Percentiles rank a stretch among this genome's conserved stretches.
phyloP scores from a whole-genome alignment of 768 basidiomycete genomes.

The Leccinum subgranulosum region DNA sequence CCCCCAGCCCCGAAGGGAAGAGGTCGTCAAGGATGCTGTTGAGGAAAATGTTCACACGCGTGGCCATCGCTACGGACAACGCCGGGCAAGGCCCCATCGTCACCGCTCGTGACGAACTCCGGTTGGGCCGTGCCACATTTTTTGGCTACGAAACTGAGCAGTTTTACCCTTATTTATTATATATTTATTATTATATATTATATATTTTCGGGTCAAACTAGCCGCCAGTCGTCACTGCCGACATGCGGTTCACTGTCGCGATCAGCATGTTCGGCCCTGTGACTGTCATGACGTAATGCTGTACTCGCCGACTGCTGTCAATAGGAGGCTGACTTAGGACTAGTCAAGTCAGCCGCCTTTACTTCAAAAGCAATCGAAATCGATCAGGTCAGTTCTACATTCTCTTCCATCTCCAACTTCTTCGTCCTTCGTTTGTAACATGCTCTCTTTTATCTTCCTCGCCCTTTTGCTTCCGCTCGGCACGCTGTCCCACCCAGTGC shows the following conservation, averaged over 20 bases:
- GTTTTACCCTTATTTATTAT: conserved; percentile 10
- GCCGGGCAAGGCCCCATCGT: conserved; percentile 42
- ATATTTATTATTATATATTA: neutral
- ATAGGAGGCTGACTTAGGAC: too few relatives aligned
- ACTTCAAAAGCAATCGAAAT: neutral
- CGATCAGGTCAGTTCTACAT: neutral
- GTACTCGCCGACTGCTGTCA: conserved; percentile 15
- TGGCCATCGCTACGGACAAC: conserved; percentile 42
- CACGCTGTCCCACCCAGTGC: conserved; percentile 20
- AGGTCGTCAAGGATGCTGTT: conserved; percentile 41
- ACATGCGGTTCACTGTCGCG: conserved; percentile 6
- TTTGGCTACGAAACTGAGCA: conserved; percentile 28
- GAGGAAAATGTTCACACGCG: conserved; percentile 41
- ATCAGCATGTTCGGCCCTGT: conserved; percentile 8
- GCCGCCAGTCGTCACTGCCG: neutral
- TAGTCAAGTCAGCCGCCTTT: conserved; percentile 5
- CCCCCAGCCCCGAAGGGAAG: conserved; percentile 35
- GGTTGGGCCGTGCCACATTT: conserved; percentile 31
- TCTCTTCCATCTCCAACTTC: neutral
- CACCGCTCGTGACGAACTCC: conserved; percentile 42
- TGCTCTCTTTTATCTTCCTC: conserved; percentile 20
- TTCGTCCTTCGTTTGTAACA: conserved; percentile 11
- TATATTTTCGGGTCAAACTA: neutral
- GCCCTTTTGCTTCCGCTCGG: conserved; percentile 20
- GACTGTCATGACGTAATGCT: conserved; percentile 20